Conservation (phyloP, 768 basidiomycete species). For the Suillus ampliporus region DNA sequence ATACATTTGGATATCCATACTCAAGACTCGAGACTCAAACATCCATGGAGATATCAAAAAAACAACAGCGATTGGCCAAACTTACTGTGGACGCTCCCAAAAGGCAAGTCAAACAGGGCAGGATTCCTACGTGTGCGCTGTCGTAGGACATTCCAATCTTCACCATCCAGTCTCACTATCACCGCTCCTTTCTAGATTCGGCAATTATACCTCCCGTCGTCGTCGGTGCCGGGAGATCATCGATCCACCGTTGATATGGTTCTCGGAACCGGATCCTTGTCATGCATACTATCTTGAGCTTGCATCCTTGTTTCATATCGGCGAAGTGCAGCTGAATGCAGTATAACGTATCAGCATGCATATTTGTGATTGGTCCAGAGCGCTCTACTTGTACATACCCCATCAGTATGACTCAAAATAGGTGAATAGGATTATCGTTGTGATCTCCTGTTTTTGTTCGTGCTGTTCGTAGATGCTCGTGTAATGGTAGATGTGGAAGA, state of each 20-base stretch:
- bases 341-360: background rate
- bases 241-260: constrained; percentile 4
- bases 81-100: background rate
- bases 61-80: background rate
- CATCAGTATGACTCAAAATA: background rate
- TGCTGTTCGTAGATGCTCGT: background rate
- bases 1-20: background rate
- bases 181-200: background rate
- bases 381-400: background rate
- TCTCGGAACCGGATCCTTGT: background rate
- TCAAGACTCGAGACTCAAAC: background rate
- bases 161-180: background rate
- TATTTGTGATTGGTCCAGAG: background rate
- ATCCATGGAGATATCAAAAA: background rate
- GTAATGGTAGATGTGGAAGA: background rate
- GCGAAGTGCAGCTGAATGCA: background rate
- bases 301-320: constrained; percentile 7
- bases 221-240: constrained; percentile 6
- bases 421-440: background rate
- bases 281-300: constrained; percentile 4
- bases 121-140: background rate
- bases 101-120: background rate
- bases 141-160: background rate
- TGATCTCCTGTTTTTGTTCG: background rate
- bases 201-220: constrained; percentile 2